These are phyloP conservation scores for Metroxylon sagu DNA, from an alignment of 176 grass and related monocot species.

Conservation along the genomic window DNA sequence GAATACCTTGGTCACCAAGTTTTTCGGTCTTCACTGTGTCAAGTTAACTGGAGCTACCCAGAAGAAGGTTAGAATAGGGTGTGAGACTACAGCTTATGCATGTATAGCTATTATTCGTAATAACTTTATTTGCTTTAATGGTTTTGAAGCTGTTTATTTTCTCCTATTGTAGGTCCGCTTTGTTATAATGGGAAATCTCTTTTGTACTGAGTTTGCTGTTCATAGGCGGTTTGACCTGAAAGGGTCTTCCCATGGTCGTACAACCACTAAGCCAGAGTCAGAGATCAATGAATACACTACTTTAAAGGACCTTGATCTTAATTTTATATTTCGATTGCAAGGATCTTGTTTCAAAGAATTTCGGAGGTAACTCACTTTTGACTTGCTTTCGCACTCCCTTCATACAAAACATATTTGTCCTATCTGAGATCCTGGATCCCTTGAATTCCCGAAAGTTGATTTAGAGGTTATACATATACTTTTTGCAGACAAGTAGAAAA, in stretches of 20 bases:
- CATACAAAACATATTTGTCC: neutral
- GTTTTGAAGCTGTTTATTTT: neutral
- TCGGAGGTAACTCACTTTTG: slow-evolving; percentile 49
- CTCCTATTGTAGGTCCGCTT: slow-evolving; percentile 66
- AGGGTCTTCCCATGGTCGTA: slow-evolving; percentile 93
- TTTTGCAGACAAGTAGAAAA: slow-evolving; percentile 81
- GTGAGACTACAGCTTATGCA: neutral
- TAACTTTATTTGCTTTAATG: neutral
- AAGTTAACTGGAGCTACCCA: slow-evolving; percentile 84
- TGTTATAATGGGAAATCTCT: slow-evolving; percentile 99
- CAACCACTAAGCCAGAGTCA: slow-evolving; percentile 74
- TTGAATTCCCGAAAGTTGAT: slow-evolving; percentile 4
- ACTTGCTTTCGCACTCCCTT: slow-evolving; percentile 3
- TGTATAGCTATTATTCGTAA: slow-evolving; percentile 10
- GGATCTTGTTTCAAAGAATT: slow-evolving; percentile 89
- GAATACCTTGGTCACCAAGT: slow-evolving; percentile 85
- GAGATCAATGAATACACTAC: slow-evolving; percentile 94
- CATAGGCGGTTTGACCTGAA: slow-evolving; percentile 97
- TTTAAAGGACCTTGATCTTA: slow-evolving; percentile 97
- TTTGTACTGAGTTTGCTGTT: slow-evolving; percentile 69
- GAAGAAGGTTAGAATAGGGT: slow-evolving; percentile 69
- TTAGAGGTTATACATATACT: slow-evolving; percentile 6
- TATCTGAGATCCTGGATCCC: neutral
- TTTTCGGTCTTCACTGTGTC: slow-evolving; percentile 93
- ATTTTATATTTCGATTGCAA: slow-evolving; percentile 90